Evolutionary conservation across 371 early-diverging fungal species (phyloP).

Genomic region (Circinella umbellata): DNA sequence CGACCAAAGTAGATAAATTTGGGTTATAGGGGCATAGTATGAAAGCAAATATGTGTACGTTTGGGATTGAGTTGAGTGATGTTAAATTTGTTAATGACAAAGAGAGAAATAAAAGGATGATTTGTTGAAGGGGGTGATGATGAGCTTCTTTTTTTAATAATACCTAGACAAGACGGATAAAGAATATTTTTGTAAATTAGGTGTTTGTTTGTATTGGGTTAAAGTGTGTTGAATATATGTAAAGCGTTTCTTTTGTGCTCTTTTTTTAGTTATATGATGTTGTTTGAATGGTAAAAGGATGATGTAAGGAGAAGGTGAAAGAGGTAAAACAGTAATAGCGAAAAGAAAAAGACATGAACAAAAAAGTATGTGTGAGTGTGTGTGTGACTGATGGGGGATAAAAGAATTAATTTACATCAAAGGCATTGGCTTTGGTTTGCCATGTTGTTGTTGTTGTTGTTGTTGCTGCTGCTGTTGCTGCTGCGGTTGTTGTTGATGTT

Average conservation of each 20-base stretch:
- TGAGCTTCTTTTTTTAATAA: too few relatives aligned
- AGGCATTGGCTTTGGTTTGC: not conserved
- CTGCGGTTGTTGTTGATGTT: constrained; percentile 22
- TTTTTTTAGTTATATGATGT: too few relatives aligned
- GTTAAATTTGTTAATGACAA: constrained; percentile 1
- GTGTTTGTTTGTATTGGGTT: too few relatives aligned
- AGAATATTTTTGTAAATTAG: too few relatives aligned
- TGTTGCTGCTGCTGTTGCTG: constrained; percentile 26
- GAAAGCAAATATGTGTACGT: not conserved
- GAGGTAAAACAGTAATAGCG: not conserved
- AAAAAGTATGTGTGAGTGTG: not conserved
- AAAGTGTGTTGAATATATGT: not conserved
- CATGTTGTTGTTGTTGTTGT: constrained; percentile 6
- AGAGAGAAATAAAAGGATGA: not conserved
- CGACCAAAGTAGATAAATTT: not conserved
- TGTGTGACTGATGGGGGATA: not conserved
- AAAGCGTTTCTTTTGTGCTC: not conserved
- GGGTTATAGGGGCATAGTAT: not conserved
- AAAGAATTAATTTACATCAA: not conserved
- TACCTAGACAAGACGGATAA: too few relatives aligned
- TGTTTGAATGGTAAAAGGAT: too few relatives aligned
- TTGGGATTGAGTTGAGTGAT: not conserved
- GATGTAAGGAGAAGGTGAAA: not conserved
- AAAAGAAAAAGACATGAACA: constrained; percentile 1
- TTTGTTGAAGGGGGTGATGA: not conserved